phyloP scores from a whole-genome alignment of 108 stramenopile species.

The Discostella stelligeroides region DNA sequence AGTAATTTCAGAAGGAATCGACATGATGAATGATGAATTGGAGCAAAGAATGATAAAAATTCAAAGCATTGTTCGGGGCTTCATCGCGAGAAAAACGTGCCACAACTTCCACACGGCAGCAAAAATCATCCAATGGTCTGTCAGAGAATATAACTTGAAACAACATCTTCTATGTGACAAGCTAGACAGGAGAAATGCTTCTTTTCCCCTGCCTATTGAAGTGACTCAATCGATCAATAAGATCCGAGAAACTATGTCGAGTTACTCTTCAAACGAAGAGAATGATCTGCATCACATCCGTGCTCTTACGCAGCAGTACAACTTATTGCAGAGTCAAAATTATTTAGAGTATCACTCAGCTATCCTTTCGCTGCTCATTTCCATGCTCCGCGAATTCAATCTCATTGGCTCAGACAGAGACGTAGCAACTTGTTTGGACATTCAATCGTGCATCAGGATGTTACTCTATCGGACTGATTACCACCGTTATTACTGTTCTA shows the following conservation, averaged over 20 bases:
- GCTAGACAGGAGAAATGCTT: neutral
- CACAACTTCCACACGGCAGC: slow-evolving; percentile 13
- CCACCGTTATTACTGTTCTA: slow-evolving; percentile 2
- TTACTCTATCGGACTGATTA: slow-evolving; percentile 9
- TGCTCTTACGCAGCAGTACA: slow-evolving; percentile 2
- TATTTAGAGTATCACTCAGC: slow-evolving; percentile 24
- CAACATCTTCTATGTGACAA: neutral
- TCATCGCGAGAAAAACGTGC: slow-evolving; percentile 2
- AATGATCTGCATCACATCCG: neutral
- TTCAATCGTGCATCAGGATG: slow-evolving; percentile 8
- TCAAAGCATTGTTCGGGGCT: slow-evolving; percentile 19
- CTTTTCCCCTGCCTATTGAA: neutral
- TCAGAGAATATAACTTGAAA: slow-evolving; percentile 14
- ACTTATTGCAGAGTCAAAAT: slow-evolving; percentile 20
- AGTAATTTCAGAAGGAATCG: neutral
- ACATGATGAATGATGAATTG: neutral
- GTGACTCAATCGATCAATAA: neutral
- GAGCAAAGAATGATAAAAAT: slow-evolving; percentile 9
- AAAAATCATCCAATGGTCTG: slow-evolving; percentile 8
- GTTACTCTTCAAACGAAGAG: neutral
- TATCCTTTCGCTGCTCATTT: slow-evolving; percentile 8
- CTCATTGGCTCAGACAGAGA: too few species aligned
- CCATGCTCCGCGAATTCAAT: slow-evolving; percentile 11
- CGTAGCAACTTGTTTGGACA: neutral
- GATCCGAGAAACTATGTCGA: neutral